Evolutionary conservation across 208 protist genomes (phyloP).

Genomic region (Leptomonas pyrrhocoris): DNA sequence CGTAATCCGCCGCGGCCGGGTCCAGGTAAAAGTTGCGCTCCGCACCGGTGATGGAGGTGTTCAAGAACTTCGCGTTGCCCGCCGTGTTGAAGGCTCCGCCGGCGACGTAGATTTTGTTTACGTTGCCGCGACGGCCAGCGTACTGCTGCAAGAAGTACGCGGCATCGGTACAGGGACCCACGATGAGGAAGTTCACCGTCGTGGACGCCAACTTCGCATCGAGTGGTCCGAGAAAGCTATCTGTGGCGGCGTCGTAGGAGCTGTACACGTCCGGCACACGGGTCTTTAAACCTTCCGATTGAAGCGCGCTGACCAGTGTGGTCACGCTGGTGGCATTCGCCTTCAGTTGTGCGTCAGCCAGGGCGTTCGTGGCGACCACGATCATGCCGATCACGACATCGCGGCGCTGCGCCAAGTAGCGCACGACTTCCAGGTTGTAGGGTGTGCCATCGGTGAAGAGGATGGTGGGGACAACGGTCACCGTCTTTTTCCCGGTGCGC

Average conservation of each 20-base stretch:
- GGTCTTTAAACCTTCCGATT: slow-evolving; percentile 42
- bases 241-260: slow-evolving; percentile 36
- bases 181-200: slow-evolving; percentile 50
- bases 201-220: slow-evolving; percentile 26
- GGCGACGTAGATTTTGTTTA: slow-evolving; percentile 46
- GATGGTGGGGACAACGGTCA: slow-evolving; percentile 33
- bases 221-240: slow-evolving; percentile 38
- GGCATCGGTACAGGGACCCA: slow-evolving; percentile 71
- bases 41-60: slow-evolving; percentile 39
- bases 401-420: slow-evolving; percentile 67
- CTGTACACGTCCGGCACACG: slow-evolving; percentile 53
- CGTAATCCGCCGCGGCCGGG: slow-evolving; percentile 57
- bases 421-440: slow-evolving; percentile 55
- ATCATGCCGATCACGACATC: slow-evolving; percentile 68
- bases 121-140: slow-evolving; percentile 18
- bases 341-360: slow-evolving; percentile 31
- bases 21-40: slow-evolving; percentile 83
- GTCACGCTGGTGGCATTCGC: slow-evolving; percentile 28
- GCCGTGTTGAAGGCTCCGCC: slow-evolving; percentile 53
- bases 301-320: slow-evolving; percentile 42
- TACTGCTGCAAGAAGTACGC: slow-evolving; percentile 55
- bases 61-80: slow-evolving; percentile 54
- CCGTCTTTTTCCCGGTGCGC: slow-evolving; percentile 44
- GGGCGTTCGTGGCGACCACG: slow-evolving; percentile 48
- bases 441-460: slow-evolving; percentile 78